Conservation (phyloP, 2,329 filamentous ascomycete species). For the Diaporthe citri region DNA sequence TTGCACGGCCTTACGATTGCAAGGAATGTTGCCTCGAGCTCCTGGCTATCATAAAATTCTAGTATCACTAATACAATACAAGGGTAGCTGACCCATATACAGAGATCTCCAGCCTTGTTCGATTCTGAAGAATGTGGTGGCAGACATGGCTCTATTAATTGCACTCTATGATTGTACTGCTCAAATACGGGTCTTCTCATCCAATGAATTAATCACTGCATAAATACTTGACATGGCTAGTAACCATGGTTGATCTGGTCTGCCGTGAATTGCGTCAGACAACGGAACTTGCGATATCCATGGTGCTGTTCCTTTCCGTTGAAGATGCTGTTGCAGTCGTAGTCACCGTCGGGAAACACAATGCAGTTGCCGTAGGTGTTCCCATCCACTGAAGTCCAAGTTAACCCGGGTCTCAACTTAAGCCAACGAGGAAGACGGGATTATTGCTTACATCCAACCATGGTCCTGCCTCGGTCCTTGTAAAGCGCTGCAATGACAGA, state of each 20-base stretch:
- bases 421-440: no score
- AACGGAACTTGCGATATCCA: slow-evolving; percentile 14
- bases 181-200: no score
- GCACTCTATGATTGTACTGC: no score
- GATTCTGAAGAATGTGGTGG: no score
- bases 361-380: slow-evolving; percentile 18
- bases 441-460: slow-evolving; percentile 2
- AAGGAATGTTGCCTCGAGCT: no score
- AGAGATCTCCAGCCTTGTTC: no score
- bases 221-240: neutral
- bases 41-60: no score
- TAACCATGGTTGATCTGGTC: slow-evolving; percentile 12
- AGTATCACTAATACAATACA: no score
- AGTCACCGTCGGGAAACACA: slow-evolving; percentile 4
- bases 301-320: slow-evolving; percentile 13
- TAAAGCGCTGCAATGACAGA: neutral
- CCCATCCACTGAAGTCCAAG: neutral
- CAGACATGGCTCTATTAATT: no score
- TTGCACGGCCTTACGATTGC: no score
- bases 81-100: no score
- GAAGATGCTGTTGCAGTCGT: slow-evolving; percentile 7
- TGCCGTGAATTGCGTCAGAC: slow-evolving; percentile 11
- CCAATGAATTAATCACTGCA: no score
- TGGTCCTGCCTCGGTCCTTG: slow-evolving; percentile 15
- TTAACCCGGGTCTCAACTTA: neutral